A percentile compares a stretch with the other conserved stretches of the same genome.
Conservation (phyloP, 352 stramenopile species). For the Phytophthora europaea region DNA sequence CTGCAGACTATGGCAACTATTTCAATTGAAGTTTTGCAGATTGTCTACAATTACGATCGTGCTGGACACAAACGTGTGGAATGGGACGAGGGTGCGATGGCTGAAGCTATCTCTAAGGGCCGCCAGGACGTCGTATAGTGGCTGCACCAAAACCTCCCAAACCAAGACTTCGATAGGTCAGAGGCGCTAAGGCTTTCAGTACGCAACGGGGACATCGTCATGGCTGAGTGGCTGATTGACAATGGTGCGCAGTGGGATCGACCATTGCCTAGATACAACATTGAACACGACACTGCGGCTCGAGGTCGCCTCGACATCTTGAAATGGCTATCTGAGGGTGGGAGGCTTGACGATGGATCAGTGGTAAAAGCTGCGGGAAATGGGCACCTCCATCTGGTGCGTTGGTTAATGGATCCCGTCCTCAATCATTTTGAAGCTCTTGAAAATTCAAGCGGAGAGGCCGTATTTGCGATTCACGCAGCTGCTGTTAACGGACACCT, state of each 20-base stretch:
- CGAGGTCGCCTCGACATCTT: background rate
- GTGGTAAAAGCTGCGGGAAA: background rate
- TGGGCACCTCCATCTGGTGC: background rate
- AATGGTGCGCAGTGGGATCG: background rate
- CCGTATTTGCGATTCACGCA: background rate
- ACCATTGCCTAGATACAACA: background rate
- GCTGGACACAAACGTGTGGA: background rate
- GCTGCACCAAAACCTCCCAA: background rate
- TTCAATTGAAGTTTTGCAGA: background rate
- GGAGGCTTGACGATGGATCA: background rate
- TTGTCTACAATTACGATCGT: background rate
- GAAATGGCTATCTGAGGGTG: background rate
- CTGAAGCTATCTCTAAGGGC: background rate
- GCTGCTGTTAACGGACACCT: background rate
- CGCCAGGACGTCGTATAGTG: background rate
- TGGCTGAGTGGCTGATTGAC: background rate
- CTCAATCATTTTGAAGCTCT: background rate
- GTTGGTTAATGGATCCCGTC: background rate
- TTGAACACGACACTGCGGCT: background rate
- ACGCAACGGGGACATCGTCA: background rate
- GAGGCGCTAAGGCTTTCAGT: background rate
- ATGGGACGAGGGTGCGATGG: background rate
- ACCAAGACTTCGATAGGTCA: background rate
- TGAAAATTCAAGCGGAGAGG: background rate
- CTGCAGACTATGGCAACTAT: background rate